Base-by-base conservation (phyloP, 2,329 filamentous ascomycete species). In the Fusarium pseudocircinatum region DNA sequence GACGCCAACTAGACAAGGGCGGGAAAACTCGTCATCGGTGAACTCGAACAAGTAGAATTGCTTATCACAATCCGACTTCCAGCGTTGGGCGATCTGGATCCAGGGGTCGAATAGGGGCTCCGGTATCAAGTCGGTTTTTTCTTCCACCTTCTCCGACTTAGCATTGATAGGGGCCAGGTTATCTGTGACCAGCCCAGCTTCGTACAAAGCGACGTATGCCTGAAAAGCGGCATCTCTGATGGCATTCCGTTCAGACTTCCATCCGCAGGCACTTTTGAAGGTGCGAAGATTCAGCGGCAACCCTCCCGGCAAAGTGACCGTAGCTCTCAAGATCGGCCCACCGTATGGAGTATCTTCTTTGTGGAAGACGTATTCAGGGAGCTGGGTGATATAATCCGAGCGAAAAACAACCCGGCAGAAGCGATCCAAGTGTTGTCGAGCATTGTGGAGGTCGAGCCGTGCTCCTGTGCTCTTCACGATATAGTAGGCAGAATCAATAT, bases 141-240 rank as follows among this genome's bases (percentile, higher is more conserved):
- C 82, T 5, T 78, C 78, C 39, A 85, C 82, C 3, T 86, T 74
- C 1, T 81, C 82, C 6, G 81, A 76, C 14, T 82, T 73, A n/a
- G 84, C 83, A 5, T 84, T 81, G 20, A 87, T 83, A 14, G 96
- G 96, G 44, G 97, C 85, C 1, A 98, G 82, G 75, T 97, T 87
- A 20, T 97, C 89, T 69, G 94, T 95, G 3, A 98, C 82, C 10
- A 98, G 84, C 0, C 92, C 92, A 32, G 88, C 91, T 13, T 88
- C 75, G 78, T 96, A 91, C 1, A 98, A 85, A 10, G 85, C 85
- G 28, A 89, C 82, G 78, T 95, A 97, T 2, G 95, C 93, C 77
- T 94, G 89, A 69, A 97, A 96, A 0, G 94, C 93, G 2, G 92
- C 94, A 80, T 98, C 96, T 78, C 93, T 94, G 74, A 86, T 90